phyloP scores from a whole-genome alignment of 306 rosid genomes.

The Hippophae gyantsensis region DNA sequence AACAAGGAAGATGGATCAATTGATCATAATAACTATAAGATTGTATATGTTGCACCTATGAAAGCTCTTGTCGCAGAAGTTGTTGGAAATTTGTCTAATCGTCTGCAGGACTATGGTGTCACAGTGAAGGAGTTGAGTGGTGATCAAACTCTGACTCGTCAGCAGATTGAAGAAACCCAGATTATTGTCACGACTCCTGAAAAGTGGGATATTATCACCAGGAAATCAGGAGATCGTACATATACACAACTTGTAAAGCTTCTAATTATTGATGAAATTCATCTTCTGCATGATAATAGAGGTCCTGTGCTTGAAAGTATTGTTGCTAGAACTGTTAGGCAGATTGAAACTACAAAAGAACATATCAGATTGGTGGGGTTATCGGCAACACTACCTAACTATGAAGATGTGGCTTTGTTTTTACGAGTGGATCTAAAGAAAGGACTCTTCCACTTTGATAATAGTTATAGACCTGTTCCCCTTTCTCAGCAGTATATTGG shows the following conservation, averaged over 20 bases:
- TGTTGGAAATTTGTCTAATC: constrained; percentile 86
- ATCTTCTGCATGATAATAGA: constrained; percentile 94
- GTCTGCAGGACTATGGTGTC: constrained; percentile 81
- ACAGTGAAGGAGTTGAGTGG: constrained; percentile 89
- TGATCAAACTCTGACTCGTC: constrained; percentile 81
- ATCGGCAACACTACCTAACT: constrained; percentile 93
- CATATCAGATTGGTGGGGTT: constrained; percentile 90
- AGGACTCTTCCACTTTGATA: constrained; percentile 76
- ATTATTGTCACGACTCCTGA: constrained; percentile 97
- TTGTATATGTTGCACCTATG: constrained; percentile 97
- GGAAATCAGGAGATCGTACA: constrained; percentile 93
- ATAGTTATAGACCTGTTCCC: constrained; percentile 91
- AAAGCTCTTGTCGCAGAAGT: constrained; percentile 99
- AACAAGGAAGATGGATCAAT: constrained; percentile 69
- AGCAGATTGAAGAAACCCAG: constrained; percentile 92
- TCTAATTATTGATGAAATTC: constrained; percentile 87
- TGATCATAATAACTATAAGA: constrained; percentile 70
- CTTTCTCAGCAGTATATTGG: constrained; percentile 94
- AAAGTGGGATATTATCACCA: constrained; percentile 96
- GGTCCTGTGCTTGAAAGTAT: constrained; percentile 98
- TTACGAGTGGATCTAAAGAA: constrained; percentile 64
- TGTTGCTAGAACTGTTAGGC: constrained; percentile 96
- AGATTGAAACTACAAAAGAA: constrained; percentile 82
- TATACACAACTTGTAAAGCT: constrained; percentile 90
- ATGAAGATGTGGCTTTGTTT: constrained; percentile 80